These are phyloP conservation scores for Berberis vulgaris DNA, from an alignment of 164 flowering plant genomes.

Conservation along the genomic window DNA sequence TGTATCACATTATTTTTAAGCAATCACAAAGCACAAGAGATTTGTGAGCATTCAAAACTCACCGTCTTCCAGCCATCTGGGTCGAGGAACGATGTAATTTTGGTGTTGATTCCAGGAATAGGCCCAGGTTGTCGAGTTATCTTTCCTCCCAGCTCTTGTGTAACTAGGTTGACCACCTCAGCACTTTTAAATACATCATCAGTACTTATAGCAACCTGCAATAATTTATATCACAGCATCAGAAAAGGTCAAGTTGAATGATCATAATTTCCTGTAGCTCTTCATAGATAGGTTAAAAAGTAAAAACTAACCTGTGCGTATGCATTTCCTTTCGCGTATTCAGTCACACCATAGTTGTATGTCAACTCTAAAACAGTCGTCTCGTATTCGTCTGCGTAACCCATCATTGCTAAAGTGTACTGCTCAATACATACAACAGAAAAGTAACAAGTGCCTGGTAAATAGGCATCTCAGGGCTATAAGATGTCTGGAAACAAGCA, in stretches of 20 bases:
- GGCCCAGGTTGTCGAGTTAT: slow-evolving; percentile 89
- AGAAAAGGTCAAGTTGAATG: neutral
- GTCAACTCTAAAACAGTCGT: slow-evolving; percentile 86
- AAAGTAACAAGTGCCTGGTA: neutral
- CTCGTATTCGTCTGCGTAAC: slow-evolving; percentile 72
- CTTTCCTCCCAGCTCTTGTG: slow-evolving; percentile 92
- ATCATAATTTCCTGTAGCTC: neutral
- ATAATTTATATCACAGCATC: neutral
- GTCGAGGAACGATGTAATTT: slow-evolving; percentile 76
- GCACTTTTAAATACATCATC: slow-evolving; percentile 89
- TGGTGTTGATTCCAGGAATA: slow-evolving; percentile 86
- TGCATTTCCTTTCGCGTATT: slow-evolving; percentile 92
- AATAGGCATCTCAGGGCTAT: neutral
- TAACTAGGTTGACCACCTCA: slow-evolving; percentile 62
- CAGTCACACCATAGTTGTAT: slow-evolving; percentile 89
- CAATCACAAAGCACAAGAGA: too few species aligned
- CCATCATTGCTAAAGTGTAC: slow-evolving; percentile 88
- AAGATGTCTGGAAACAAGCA: neutral
- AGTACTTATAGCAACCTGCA: slow-evolving; percentile 80
- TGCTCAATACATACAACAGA: slow-evolving; percentile 18
- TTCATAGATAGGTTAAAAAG: neutral
- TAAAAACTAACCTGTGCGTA: slow-evolving; percentile 68
- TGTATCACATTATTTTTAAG: too few species aligned
- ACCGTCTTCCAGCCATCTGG: slow-evolving; percentile 99
- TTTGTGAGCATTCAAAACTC: slow-evolving; percentile 11